phyloP scores from a whole-genome alignment of 225 moss, liverwort and hornwort genomes.

The Neckera pumila region DNA sequence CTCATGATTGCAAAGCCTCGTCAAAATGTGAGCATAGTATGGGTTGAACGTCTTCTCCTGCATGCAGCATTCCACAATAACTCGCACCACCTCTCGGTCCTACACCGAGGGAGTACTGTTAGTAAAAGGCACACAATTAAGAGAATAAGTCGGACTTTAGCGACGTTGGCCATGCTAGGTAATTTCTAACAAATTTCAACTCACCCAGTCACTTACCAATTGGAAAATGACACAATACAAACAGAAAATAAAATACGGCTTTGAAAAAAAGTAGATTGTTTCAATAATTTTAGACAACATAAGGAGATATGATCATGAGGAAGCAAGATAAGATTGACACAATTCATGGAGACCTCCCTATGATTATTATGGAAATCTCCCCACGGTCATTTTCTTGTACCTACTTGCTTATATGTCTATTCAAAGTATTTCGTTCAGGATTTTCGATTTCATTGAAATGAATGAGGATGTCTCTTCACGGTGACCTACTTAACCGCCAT shows the following conservation, averaged over 20 bases:
- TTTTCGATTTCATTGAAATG: neutral
- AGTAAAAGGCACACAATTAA: neutral
- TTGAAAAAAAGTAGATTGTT: neutral
- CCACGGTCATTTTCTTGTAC: too few species aligned
- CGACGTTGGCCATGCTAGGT: neutral
- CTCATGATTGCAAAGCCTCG: slow-evolving; percentile 73
- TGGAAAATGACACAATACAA: neutral
- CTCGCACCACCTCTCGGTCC: slow-evolving; percentile 93
- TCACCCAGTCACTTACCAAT: neutral
- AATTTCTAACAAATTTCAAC: neutral
- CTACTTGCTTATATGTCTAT: neutral
- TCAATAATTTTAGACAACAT: neutral
- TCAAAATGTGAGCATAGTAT: slow-evolving; percentile 68
- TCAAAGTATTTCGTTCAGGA: neutral
- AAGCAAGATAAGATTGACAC: neutral
- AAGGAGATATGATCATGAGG: neutral
- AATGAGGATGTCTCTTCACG: neutral
- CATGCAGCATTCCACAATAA: slow-evolving; percentile 92
- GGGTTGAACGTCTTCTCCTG: slow-evolving; percentile 87
- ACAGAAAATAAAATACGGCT: neutral
- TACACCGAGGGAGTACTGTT: slow-evolving; percentile 8
- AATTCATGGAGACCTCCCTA: neutral
- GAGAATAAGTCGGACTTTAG: neutral
- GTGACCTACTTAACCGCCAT: neutral
- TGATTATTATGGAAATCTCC: neutral